phyloP scores from a whole-genome alignment of 495 filamentous ascomycete genomes.

The Hypoxylon perforatum region DNA sequence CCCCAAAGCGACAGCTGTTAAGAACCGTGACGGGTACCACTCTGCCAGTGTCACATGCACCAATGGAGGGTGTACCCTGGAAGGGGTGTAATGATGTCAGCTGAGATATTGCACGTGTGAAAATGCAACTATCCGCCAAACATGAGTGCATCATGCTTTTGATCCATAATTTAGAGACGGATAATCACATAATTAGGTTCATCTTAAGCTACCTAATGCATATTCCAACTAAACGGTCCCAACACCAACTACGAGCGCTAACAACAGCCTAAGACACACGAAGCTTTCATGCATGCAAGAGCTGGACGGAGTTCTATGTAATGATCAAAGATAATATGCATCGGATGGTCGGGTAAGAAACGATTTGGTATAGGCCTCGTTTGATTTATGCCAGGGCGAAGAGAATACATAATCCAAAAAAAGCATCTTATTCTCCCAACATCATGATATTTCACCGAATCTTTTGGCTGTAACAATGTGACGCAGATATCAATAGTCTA shows the following conservation, averaged over 20 bases:
- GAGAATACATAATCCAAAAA: no score
- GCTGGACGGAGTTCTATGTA: background rate
- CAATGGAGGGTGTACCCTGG: constrained; percentile 28
- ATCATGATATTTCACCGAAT: no score
- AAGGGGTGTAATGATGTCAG: constrained; percentile 43
- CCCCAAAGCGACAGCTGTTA: constrained; percentile 35
- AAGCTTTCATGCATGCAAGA: background rate
- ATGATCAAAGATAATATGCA: background rate
- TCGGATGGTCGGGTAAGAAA: background rate
- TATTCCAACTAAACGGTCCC: no score
- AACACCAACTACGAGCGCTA: no score
- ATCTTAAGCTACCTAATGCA: background rate
- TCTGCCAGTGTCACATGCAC: constrained; percentile 46
- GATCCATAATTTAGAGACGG: background rate
- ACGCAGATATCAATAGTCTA: constrained; percentile 6
- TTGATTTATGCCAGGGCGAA: no score
- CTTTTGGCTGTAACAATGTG: no score
- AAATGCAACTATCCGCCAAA: constrained; percentile 29
- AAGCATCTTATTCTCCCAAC: no score
- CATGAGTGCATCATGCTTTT: background rate
- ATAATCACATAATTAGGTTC: constrained; percentile 1
- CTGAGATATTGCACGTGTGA: constrained; percentile 28
- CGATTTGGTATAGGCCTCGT: background rate
- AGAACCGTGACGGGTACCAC: constrained; percentile 31
- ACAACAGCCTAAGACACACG: background rate